Conservation (phyloP, 768 basidiomycete species). For the Nevesoporus exiguus region DNA sequence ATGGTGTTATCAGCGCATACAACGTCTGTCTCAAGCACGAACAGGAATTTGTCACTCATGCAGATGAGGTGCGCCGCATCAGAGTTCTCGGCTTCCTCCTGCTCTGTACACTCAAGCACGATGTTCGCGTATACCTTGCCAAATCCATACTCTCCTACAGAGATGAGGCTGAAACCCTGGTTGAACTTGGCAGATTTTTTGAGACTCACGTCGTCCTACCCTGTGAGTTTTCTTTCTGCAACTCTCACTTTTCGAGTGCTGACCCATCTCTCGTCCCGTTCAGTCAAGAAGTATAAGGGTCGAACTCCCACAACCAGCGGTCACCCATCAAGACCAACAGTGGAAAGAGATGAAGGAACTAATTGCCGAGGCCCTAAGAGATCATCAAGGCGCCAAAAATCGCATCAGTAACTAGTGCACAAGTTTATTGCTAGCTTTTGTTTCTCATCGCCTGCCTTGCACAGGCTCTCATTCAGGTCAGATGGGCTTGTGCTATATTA, state of each 20-base stretch:
- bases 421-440: not conserved
- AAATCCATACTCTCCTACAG: slow-evolving; percentile 2
- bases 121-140: not conserved
- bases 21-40: not conserved
- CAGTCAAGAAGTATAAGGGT: slow-evolving; percentile 16
- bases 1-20: not conserved
- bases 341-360: not conserved
- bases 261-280: not conserved
- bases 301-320: slow-evolving; percentile 19
- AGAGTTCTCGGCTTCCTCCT: not conserved
- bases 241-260: not conserved
- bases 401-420: not conserved
- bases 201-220: slow-evolving; percentile 4
- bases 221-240: not conserved
- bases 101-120: not conserved
- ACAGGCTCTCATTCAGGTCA: slow-evolving; percentile 38
- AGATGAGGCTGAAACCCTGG: not conserved
- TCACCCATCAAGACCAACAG: not conserved
- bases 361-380: not conserved
- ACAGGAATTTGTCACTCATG: not conserved
- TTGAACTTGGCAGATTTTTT: not conserved
- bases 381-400: slow-evolving; percentile 5
- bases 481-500: slow-evolving; percentile 33
- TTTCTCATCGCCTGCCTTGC: not conserved
- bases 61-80: not conserved